A percentile compares a stretch with the other conserved stretches of the same genome.
Conservation (phyloP, 164 flowering plant genomes). For the Litsea cubeba region DNA sequence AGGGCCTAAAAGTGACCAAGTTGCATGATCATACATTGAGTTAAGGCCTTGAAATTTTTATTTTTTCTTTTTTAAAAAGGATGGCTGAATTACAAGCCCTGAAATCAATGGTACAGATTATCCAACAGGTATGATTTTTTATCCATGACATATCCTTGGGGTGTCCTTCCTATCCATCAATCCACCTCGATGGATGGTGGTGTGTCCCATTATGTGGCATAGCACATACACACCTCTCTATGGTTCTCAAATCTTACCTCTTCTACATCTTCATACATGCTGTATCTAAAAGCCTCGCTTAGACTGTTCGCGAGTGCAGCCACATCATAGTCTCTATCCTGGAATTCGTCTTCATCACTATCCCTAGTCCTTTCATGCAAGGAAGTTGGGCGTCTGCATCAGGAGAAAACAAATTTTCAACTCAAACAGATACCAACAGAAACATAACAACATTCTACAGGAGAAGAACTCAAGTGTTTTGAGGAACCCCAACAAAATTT, state of each 20-base stretch:
- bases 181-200: not conserved
- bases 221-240: not conserved
- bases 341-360: slow-evolving; percentile 89
- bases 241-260: slow-evolving; percentile 43
- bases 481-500: no score
- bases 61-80: not conserved
- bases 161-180: not conserved
- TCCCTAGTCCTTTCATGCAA: slow-evolving; percentile 87
- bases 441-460: not conserved
- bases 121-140: not conserved
- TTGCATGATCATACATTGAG: no score
- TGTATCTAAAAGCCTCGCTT: slow-evolving; percentile 79
- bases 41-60: no score
- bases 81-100: not conserved
- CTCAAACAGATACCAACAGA: not conserved
- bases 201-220: not conserved
- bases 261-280: slow-evolving; percentile 68
- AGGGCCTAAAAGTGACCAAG: no score
- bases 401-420: not conserved
- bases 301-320: slow-evolving; percentile 82
- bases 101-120: not conserved
- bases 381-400: slow-evolving; percentile 88
- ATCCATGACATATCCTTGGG: not conserved
- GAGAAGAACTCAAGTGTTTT: not conserved
- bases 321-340: slow-evolving; percentile 94